Base-by-base conservation (phyloP, 805 yeast species). In the Grigorovia yakushimaensis region DNA sequence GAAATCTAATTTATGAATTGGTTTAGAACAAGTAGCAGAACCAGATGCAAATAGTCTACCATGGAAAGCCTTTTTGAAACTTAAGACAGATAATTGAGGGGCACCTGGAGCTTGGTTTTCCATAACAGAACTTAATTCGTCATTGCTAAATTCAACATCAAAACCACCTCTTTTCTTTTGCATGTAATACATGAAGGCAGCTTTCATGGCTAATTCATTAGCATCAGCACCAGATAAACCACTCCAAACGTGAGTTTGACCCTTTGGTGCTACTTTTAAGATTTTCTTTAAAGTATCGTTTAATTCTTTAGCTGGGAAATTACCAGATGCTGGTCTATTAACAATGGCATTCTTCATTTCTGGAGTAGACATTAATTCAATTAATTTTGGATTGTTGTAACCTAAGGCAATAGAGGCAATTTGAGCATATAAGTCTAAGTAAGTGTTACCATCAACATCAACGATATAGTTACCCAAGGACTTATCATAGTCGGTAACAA, bases 21-120 rank as follows among this genome's bases (percentile, higher is more conserved):
- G 96, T 73, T 88, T 91, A 48, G 96, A 88, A 66, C 95, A 80
- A 38, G 98, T 89, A 54, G 87, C 79, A 6, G 96, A 84, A 41
- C 86, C 88, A 47, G 95, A 78, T 21, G 96, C 98, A 70, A 89
- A 88, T 53, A 88, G 70, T 69, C 98, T 81, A 54, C 98, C 98
- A 65, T 89, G 98, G 84, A 89, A 91, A 27, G 93, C 93, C 54
- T 79, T 76, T 67, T 81, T 81, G 70, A 89, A 89, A 5, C 96
- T 88, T 55, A 91, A 62, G 51, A 89, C 84, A 44, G 95, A 88
- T 56, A 85, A 68, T 36, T 84, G 84, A 35, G 96, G 95, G 43
- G 95, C 77, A 49, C 96, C 96, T 45, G 98, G 98, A 23, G 86
- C 76, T 56, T 74, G 70, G 67, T 88, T 88, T 54, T 75, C 70